These are phyloP conservation scores for Acacia pycnantha DNA, from an alignment of 331 rosid genomes.

Conservation along the genomic window DNA sequence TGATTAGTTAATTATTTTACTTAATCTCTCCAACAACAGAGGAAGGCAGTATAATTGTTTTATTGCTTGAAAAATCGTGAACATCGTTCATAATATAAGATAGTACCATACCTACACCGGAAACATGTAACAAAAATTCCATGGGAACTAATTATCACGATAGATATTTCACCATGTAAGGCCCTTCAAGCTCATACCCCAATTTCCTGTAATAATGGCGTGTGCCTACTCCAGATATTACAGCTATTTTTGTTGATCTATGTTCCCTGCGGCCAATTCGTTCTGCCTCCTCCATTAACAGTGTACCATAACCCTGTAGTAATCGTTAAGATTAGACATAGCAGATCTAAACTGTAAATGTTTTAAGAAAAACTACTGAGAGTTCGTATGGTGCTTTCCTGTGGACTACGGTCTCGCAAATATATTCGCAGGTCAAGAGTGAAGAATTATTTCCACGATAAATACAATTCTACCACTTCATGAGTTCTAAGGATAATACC, in stretches of 20 bases:
- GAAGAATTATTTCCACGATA: too few species aligned
- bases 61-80: not conserved
- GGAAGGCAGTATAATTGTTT: too few species aligned
- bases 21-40: too few species aligned
- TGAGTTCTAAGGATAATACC: not conserved
- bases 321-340: constrained; percentile 12
- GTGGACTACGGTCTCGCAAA: not conserved
- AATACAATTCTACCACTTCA: not conserved
- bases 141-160: constrained; percentile 18
- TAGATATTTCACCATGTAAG: constrained; percentile 94
- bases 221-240: constrained; percentile 94
- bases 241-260: constrained; percentile 78
- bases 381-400: not conserved
- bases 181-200: constrained; percentile 95
- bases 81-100: not conserved
- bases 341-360: constrained; percentile 1
- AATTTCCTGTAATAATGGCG: constrained; percentile 90
- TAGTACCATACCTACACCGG: constrained; percentile 13
- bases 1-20: too few species aligned
- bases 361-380: not conserved
- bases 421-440: too few species aligned
- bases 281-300: constrained; percentile 96
- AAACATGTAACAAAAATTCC: constrained; percentile 44
- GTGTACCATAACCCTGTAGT: constrained; percentile 93
- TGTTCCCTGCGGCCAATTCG: constrained; percentile 76